phyloP scores from a whole-genome alignment of 176 grass and related monocot genomes.

The Ensete ventricosum region DNA sequence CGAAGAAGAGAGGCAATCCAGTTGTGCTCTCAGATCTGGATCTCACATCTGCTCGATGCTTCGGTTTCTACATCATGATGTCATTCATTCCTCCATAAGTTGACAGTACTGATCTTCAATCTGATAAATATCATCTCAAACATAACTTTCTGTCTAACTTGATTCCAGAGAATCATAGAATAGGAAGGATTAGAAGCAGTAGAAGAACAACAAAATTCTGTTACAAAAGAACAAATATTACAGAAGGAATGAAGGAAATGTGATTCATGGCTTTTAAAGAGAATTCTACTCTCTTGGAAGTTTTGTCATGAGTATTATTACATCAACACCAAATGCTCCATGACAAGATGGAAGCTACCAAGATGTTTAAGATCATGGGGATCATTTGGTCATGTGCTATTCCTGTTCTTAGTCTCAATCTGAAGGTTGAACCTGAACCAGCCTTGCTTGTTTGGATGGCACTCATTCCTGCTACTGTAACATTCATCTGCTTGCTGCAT shows the following conservation, averaged over 20 bases:
- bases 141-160: too few relatives aligned
- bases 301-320: too few relatives aligned
- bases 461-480: not conserved
- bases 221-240: not conserved
- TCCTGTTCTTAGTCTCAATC: not conserved
- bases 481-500: slow-evolving; percentile 2
- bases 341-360: not conserved
- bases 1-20: too few relatives aligned
- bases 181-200: not conserved
- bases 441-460: not conserved
- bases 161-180: too few relatives aligned
- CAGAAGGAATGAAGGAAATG: not conserved
- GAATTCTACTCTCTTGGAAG: not conserved
- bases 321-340: not conserved
- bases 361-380: not conserved
- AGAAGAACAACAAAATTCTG: not conserved
- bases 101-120: too few relatives aligned
- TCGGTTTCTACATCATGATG: too few relatives aligned
- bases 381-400: not conserved
- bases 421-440: not conserved
- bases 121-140: too few relatives aligned
- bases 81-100: too few relatives aligned
- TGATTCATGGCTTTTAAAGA: not conserved
- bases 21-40: too few relatives aligned
- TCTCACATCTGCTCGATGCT: too few relatives aligned